These are phyloP conservation scores for Cryphonectria japonica DNA, from an alignment of 2,329 filamentous ascomycete genomes.

Conservation along the genomic window DNA sequence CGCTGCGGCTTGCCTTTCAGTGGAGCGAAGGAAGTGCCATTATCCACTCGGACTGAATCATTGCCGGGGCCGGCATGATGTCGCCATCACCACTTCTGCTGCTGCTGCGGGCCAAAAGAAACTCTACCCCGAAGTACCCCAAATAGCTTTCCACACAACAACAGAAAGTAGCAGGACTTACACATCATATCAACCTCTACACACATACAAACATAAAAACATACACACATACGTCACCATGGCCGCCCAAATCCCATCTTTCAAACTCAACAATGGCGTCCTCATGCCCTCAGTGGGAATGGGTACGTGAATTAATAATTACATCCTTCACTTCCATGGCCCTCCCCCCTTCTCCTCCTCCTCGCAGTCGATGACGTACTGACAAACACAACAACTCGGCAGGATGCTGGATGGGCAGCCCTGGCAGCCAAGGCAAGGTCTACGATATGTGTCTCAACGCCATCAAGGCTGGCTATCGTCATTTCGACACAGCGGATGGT, in stretches of 20 bases:
- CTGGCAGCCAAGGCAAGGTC: conserved; percentile 18
- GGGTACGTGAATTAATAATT: conserved; percentile 17
- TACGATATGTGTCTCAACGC: conserved; percentile 35
- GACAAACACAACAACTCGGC: neutral
- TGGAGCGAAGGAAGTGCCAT: neutral
- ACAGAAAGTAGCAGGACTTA: neutral
- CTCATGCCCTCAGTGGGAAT: conserved; percentile 27
- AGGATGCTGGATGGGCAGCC: conserved; percentile 27
- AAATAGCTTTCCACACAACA: neutral
- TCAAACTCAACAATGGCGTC: conserved; percentile 25
- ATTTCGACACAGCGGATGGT: conserved; percentile 37
- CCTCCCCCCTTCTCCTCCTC: neutral
- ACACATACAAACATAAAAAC: too few relatives aligned
- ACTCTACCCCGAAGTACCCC: neutral
- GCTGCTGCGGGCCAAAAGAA: too few relatives aligned
- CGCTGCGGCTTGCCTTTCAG: neutral
- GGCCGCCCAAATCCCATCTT: conserved; percentile 21
- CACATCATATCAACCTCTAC: neutral
- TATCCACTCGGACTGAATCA: neutral
- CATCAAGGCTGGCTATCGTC: conserved; percentile 38
- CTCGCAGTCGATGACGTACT: neutral
- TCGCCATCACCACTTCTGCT: neutral
- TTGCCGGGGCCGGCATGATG: neutral
- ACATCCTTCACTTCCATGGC: neutral
- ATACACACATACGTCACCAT: neutral